Conservation (phyloP, 1,284 basidiomycete genomes). For the Papiliotrema fonsecae region DNA sequence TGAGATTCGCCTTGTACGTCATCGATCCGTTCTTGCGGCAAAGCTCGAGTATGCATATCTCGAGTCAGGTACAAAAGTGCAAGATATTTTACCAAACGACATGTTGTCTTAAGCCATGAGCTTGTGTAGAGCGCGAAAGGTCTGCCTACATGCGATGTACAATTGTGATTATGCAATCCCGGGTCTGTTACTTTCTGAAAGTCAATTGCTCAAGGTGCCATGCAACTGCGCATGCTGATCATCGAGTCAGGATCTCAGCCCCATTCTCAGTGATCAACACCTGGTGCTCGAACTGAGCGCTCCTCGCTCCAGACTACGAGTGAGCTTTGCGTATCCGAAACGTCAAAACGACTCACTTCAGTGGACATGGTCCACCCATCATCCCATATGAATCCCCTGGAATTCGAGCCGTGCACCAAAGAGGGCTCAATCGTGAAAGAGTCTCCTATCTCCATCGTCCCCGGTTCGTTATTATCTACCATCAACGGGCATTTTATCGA, state of each 20-base stretch:
- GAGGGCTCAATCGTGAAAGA: conserved; percentile 87
- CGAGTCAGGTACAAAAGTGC: too few relatives aligned
- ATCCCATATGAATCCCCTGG: conserved; percentile 68
- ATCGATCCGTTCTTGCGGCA: too few relatives aligned
- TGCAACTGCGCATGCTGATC: too few relatives aligned
- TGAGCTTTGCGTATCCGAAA: conserved; percentile 6
- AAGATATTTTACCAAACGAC: too few relatives aligned
- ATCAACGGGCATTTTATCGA: neutral
- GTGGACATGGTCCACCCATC: conserved; percentile 86
- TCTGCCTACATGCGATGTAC: too few relatives aligned
- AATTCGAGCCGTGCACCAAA: conserved; percentile 66
- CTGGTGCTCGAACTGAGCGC: conserved; percentile 83
- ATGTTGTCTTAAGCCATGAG: too few relatives aligned
- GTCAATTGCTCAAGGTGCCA: too few relatives aligned
- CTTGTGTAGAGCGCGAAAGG: too few relatives aligned
- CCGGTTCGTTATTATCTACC: conserved; percentile 72
- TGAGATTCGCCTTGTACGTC: too few relatives aligned
- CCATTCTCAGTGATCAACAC: conserved; percentile 72
- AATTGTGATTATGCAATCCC: too few relatives aligned
- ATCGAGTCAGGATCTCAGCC: conserved; percentile 63
- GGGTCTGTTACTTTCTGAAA: too few relatives aligned
- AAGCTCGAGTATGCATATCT: too few relatives aligned
- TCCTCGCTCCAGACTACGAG: conserved; percentile 59
- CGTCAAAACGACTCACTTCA: conserved; percentile 53
- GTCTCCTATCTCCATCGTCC: conserved; percentile 71